Base-by-base conservation (phyloP, 2,329 filamentous ascomycete genomes). In the Penicillium sp. region DNA sequence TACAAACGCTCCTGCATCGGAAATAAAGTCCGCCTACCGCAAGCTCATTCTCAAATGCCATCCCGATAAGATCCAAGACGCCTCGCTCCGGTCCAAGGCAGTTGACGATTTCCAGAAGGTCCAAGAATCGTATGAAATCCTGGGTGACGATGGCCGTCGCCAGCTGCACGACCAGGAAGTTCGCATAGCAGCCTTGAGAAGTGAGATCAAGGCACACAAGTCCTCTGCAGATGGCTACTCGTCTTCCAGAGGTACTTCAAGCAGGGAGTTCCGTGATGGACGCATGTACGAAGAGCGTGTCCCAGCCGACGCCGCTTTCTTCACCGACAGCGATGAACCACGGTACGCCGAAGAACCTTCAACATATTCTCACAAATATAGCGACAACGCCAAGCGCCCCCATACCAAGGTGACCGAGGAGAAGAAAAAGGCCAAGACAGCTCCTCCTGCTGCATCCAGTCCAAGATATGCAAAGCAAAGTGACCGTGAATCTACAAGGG, bases 61-160 rank as follows among this genome's bases (percentile, higher is more conserved):
- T 65, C 92, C 92, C 33, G 92, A 97, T 79, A 96, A 96, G 76
- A 84, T 96, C 61, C 87, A 91, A 63, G 85, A 96, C 66, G 85
- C 87, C 53, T 79, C 84, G 16, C 78, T 89, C 66, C 95, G 94
- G 74, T 84, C 85, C 58, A 78, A 84, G 64, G 95, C 92, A 72
- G 85, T 89, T 65, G 87, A 91, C 64, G 87, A 96, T 73, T 99
- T 97, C 68, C 91, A 97, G 74, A 86, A 85, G 70, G 90, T 97
- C 33, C 92, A 97, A 72, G 85, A 92, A 65, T 92, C 94, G 51
- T 99, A 96, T 74, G 94, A 97, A 74, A 80, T 94, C 28, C 83
- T 99, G 59, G 89, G 85, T 66, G 87, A 97, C 68, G 88, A 93
- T 26, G 79, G 77, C 6, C 84, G 87, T 68, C 81, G 90, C 59